Evolutionary conservation across 163 green algal genomes (phyloP), one percentile per base, ranked within the genome.

Genomic region (Scenedesmus sp.): DNA sequence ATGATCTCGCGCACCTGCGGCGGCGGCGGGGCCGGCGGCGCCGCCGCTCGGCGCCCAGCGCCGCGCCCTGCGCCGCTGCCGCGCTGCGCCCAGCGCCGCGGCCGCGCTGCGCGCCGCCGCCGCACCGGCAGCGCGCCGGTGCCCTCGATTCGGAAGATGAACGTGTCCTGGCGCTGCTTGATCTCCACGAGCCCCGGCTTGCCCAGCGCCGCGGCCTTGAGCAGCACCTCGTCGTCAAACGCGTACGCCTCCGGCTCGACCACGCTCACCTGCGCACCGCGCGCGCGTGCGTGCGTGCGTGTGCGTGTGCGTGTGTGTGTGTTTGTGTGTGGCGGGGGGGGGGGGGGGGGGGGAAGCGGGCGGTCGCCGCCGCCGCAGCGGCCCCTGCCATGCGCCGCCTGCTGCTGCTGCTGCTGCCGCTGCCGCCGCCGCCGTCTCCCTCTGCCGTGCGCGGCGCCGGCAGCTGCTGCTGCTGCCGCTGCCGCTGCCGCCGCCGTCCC

Each of bases 81-180:
- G n/a, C n/a, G n/a, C n/a, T n/a, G n/a, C n/a, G n/a, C n/a, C n/a
- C n/a, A n/a, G n/a, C n/a, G n/a, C n/a, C n/a, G n/a, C n/a, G n/a
- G n/a, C n/a, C n/a, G n/a, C n/a, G n/a, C n/a, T n/a, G n/a, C n/a
- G n/a, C n/a, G n/a, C 24, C 31, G 54, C 54, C 31, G 22, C 2
- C 90, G 83, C 22, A 93, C 85, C 28, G 47, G 78, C 77, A 98
- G 84, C 63, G 90, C 93, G 1, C 96, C 96, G n/a, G 95, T 99
- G 50, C 89, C 87, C 89, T 99, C 96, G 62, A 99, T 88, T 28
- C 82, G 92, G 87, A 99, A 99, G 36, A 98, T 88, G 76, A 98
- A 99, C 24, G 86, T 83, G 80, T 99, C 93, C 87, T 95, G 82
- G 28, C 60, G 71, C 31, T 84, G 78, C 62, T 70, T 77, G 63